These are phyloP conservation scores for Tylopilus vinaceipallidus DNA, from an alignment of 768 basidiomycete genomes.

Conservation along the genomic window DNA sequence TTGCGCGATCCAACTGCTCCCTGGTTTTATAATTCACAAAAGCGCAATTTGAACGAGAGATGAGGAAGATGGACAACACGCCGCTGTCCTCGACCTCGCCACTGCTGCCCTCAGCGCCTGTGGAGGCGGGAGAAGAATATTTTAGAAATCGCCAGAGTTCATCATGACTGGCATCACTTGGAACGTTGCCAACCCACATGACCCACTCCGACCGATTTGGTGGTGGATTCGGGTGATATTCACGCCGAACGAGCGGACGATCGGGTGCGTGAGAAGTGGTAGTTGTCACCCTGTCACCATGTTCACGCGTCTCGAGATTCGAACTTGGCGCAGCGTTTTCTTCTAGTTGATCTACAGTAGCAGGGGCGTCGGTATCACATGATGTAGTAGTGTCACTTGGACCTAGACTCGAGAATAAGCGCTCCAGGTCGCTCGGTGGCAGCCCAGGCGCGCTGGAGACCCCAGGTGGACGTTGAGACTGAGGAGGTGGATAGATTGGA, in stretches of 20 bases:
- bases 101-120: background rate
- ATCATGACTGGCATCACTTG: constrained; percentile 75
- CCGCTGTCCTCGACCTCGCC: constrained; percentile 38
- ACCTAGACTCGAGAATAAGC: constrained; percentile 1
- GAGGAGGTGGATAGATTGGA: constrained; percentile 27
- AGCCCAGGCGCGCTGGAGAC: constrained; percentile 22
- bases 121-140: constrained; percentile 14
- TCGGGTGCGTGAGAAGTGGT: constrained; percentile 16
- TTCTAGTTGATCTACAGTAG: constrained; percentile 1
- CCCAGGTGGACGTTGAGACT: constrained; percentile 15
- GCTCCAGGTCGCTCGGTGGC: constrained; percentile 13
- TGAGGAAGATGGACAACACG: constrained; percentile 85
- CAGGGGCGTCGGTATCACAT: background rate
- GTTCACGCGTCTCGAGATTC: background rate
- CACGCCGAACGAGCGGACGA: constrained; percentile 41
- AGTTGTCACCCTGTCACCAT: background rate
- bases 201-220: constrained; percentile 85
- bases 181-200: constrained; percentile 96
- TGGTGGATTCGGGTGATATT: constrained; percentile 71
- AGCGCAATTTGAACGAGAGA: constrained; percentile 91
- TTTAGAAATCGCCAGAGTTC: constrained; percentile 88
- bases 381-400: background rate
- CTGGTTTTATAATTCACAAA: constrained; percentile 86
- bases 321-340: constrained; percentile 2
- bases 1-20: constrained; percentile 60